Conservation (phyloP, 1,139 yeast species). For the Geotrichum cucujoidarum region DNA sequence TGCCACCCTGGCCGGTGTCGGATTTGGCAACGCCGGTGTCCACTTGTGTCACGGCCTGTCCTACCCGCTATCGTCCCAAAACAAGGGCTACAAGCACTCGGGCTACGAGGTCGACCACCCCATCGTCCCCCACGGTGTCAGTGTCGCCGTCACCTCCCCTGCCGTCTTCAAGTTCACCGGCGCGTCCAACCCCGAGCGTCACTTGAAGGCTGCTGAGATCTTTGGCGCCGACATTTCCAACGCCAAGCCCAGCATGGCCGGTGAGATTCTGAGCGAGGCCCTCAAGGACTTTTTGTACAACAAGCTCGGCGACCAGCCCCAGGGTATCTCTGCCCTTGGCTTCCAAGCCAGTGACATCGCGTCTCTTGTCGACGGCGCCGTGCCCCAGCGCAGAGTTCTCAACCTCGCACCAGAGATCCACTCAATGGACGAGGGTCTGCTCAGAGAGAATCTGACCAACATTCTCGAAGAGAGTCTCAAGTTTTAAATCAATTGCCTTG, state of each 20-base stretch:
- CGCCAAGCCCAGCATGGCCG: constrained; percentile 39
- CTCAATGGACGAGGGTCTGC: constrained; percentile 30
- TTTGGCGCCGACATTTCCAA: constrained; percentile 39
- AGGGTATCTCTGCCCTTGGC: constrained; percentile 38
- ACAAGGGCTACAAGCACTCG: constrained; percentile 38
- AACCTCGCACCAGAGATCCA: constrained; percentile 37
- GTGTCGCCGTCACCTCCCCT: constrained; percentile 42
- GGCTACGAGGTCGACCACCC: constrained; percentile 39
- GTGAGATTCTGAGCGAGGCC: constrained; percentile 38
- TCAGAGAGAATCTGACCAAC: constrained; percentile 27
- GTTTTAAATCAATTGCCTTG: no score
- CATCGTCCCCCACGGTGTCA: constrained; percentile 41
- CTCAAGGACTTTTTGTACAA: constrained; percentile 36
- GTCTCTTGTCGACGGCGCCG: constrained; percentile 38
- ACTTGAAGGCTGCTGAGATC: constrained; percentile 37
- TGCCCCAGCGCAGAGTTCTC: constrained; percentile 41
- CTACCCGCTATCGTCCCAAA: constrained; percentile 40
- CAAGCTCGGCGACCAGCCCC: constrained; percentile 37
- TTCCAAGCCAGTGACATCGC: constrained; percentile 35
- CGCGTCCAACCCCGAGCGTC: constrained; percentile 41
- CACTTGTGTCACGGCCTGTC: constrained; percentile 42
- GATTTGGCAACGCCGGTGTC: constrained; percentile 43
- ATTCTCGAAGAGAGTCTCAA: constrained; percentile 30
- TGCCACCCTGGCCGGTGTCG: constrained; percentile 42
- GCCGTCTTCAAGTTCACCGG: constrained; percentile 41